Conservation (phyloP, 2,329 filamentous ascomycete genomes). For the Pseudogymnoascus sp. region DNA sequence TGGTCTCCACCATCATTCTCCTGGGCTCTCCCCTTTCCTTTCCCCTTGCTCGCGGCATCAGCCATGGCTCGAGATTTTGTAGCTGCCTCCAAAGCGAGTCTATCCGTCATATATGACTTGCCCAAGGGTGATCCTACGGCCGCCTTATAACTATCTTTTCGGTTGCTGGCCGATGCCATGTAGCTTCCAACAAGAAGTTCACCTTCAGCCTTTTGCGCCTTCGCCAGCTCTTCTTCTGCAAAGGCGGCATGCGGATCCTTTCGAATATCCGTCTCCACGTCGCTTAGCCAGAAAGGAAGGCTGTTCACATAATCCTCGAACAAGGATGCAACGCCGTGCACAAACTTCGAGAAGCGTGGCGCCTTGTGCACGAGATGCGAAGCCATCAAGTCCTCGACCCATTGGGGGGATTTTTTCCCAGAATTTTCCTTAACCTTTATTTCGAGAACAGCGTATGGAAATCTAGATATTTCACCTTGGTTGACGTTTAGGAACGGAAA, state of each 20-base stretch:
- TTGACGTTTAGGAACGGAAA: constrained; percentile 84
- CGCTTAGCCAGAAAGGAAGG: constrained; percentile 90
- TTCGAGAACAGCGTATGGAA: constrained; percentile 85
- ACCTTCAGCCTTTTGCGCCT: constrained; percentile 73
- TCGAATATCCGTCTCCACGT: constrained; percentile 87
- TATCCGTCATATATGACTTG: constrained; percentile 54
- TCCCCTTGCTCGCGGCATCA: constrained; percentile 25
- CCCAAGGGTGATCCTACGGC: constrained; percentile 58
- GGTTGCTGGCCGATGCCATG: constrained; percentile 44
- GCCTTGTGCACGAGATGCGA: constrained; percentile 88
- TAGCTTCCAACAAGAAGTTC: constrained; percentile 85
- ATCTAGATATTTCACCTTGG: constrained; percentile 82
- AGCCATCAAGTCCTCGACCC: constrained; percentile 85
- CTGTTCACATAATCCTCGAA: constrained; percentile 96
- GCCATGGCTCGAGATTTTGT: constrained; percentile 19
- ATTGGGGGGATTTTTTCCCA: constrained; percentile 62
- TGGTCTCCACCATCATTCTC: constrained; percentile 27
- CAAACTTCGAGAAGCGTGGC: constrained; percentile 91
- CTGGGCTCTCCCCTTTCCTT: constrained; percentile 15
- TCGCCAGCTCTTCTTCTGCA: constrained; percentile 79
- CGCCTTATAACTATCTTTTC: constrained; percentile 44
- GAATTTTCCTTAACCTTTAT: constrained; percentile 72
- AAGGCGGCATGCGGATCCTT: constrained; percentile 87
- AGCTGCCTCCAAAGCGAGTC: constrained; percentile 38
- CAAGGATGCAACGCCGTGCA: constrained; percentile 81